Base-by-base conservation (phyloP, 805 yeast genomes). In the Sungouiozyma intestinalis region DNA sequence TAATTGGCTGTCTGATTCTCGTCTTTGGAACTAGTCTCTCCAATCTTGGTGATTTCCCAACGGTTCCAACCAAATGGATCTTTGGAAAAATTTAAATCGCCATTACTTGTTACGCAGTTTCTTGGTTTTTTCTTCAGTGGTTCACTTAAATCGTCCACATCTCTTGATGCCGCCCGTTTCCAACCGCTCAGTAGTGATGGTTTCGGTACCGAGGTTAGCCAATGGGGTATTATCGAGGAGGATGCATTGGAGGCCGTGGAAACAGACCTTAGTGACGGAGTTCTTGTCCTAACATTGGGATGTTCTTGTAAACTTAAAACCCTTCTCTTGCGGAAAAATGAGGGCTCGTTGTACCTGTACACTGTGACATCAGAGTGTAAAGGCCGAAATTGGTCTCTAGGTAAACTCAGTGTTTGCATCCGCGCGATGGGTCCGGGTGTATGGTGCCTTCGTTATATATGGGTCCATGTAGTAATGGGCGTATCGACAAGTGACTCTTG, bases 21-120 rank as follows among this genome's bases (percentile, higher is more conserved):
- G 11, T 33, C 29, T 16, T 39, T 15, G 13, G 16, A 19, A 34
- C 11, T 16, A 34, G 11, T 16, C 15, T 35, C 27, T 11, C 44
- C 42, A 54, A 69, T 51, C 52, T 71, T 59, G 21, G 54, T 49
- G 4, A 55, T 46, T 33, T 46, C 47, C 55, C 53, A 49, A 9
- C 45, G 46, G 43, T 50, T 48, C 63, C 63, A 60, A 13, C 52
- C 49, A 38, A 56, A 56, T 4, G 63, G 63, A 45, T 57, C 63
- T 35, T 49, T 57, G 7, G 52, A 51, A 16, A 46, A 33, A 2
- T 16, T 36, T 15, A 31, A 38, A 24, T 24, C 29, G 29, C 11
- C 11, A 24, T 24, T 6, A 24, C 11, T 6, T 11, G 29, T 24
- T 11, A 11, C 6, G 9, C 6, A 24, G 6, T 24, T 24, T 24